Base-by-base conservation (phyloP, 352 stramenopile genomes). In the Phytopythium helicoides region DNA sequence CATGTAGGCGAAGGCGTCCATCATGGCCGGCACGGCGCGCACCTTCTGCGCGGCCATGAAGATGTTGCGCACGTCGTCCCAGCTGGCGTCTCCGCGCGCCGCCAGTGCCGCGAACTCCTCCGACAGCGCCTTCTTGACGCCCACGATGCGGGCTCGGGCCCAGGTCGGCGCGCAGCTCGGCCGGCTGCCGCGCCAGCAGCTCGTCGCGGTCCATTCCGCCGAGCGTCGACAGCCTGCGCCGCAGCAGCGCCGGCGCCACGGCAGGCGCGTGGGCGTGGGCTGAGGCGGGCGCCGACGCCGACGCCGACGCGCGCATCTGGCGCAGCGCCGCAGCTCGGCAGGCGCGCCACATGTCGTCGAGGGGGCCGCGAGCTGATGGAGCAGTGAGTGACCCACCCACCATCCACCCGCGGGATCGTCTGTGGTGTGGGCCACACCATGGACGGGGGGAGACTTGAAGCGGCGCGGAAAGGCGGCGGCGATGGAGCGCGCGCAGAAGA, bases 21-120 rank as follows among this genome's bases (percentile, higher is more conserved):
- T 28, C 72, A 89, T 83, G 50, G 80, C 70, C 25, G 58, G 46
- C 18, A 62, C 45, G 3, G 68, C 62, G 18, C 64, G 64, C 6
- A 70, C 82, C 59, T 85, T 85, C 55, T 83, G 68, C 14, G 68
- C 74, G 0, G 56, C 77, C 42, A 60, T 65, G 60, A 89, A 85
- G 28, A 86, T 50, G 49, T 85, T 64, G 51, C 67, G 68, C 46
- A 89, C 66, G 39, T 81, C 68, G 14, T 80, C 62, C 46, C 60
- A 71, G 26, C 58, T 62, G 31, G 78, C 66, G 7, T 80, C 69
- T 12, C 77, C 66, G 37, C 68, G 56, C n/a, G 37, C 60, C 6
- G 63, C 46, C 34, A 71, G 52, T 3, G 64, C 55, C 6, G 44
- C 26, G 35, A 89, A 58, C 54, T 86, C 64, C 39, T 60, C 36